Evolutionary conservation across 805 yeast genomes (phyloP), one percentile per base, ranked within the genome.

Genomic region (Schwanniomyces pseudopolymorphus): DNA sequence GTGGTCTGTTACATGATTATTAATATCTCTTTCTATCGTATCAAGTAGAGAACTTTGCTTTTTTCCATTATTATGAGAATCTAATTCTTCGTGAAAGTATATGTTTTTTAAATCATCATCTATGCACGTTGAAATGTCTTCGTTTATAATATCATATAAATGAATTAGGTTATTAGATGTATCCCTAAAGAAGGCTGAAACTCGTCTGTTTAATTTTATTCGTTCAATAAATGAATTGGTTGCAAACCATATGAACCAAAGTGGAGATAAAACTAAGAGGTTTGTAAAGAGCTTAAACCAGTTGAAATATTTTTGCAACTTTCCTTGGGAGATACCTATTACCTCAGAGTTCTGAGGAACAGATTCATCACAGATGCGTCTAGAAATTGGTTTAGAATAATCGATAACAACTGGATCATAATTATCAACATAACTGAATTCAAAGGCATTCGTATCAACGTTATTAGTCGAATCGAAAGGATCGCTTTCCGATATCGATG

Each of bases 401-500:
- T 85, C 85, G 24, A 85, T 63, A 3, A 85, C 72, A 13, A 77
- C 72, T 1, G 88, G 86, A 16, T 66, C 80, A 60, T 82, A 87
- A 1, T 78, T 77, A 2, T 67, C 54, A 1, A 83, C 52, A 52
- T 72, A 84, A 33, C 68, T 66, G 42, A 81, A 63, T 28, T 68
- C 63, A 48, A 73, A 69, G 2, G 61, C 64, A 19, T 60, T 56
- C 7, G 74, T 68, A 38, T 66, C 62, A 46, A 64, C 64, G 45
- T 72, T 72, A 40, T 72, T 64, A 60, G 72, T 71, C 2, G 85
- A 80, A 16, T 68, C 61, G 58, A 83, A 84, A 0, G 89, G 89
- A 54, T 85, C 89, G 31, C 71, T 65, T 22, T 64, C 56, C 0
- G 86, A 79, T 28, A 86, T 86, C 4, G 87, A 87, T 0, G 95